A percentile compares a stretch with the other conserved stretches of the same genome.
phyloP scores from a whole-genome alignment of 2,329 filamentous ascomycete species.

The Gaeumannomyces tritici region DNA sequence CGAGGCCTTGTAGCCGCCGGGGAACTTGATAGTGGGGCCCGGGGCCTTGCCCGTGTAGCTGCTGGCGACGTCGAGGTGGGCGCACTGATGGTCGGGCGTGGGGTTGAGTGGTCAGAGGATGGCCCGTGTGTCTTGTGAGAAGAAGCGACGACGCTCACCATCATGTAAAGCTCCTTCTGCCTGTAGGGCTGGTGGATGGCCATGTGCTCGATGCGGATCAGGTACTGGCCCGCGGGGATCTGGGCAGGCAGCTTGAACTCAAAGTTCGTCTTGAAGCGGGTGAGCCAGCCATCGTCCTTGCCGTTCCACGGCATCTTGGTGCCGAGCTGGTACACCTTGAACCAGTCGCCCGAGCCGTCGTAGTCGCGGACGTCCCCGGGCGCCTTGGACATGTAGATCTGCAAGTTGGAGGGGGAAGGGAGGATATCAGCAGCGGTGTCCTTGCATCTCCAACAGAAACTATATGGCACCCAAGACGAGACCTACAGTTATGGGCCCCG shows the following conservation, averaged over 20 bases:
- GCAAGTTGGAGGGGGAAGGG: not conserved
- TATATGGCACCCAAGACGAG: no score
- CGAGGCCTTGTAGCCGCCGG: slow-evolving; percentile 6
- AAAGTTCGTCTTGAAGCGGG: slow-evolving; percentile 6
- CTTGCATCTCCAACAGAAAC: no score
- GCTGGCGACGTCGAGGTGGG: slow-evolving; percentile 9
- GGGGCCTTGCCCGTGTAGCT: slow-evolving; percentile 9
- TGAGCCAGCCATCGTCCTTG: slow-evolving; percentile 9
- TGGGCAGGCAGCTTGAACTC: slow-evolving; percentile 8
- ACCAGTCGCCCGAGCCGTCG: slow-evolving; percentile 18
- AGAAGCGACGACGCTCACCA: no score
- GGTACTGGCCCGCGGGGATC: slow-evolving; percentile 10
- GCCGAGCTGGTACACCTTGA: slow-evolving; percentile 12
- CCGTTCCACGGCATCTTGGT: slow-evolving; percentile 8
- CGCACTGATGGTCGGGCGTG: no score
- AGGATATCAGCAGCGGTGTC: no score
- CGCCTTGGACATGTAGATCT: slow-evolving; percentile 17
- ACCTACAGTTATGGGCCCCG: slow-evolving; percentile 11
- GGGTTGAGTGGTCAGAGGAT: no score
- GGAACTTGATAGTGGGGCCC: slow-evolving; percentile 6
- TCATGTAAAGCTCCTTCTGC: slow-evolving; percentile 10
- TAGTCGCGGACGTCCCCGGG: slow-evolving; percentile 16
- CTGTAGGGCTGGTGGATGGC: slow-evolving; percentile 8
- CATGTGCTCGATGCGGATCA: slow-evolving; percentile 12
- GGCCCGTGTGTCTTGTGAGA: no score